Percentiles rank a stretch among this genome's conserved stretches.
Conservation (phyloP, 2,329 filamentous ascomycete species). For the Aspergillus ustus region DNA sequence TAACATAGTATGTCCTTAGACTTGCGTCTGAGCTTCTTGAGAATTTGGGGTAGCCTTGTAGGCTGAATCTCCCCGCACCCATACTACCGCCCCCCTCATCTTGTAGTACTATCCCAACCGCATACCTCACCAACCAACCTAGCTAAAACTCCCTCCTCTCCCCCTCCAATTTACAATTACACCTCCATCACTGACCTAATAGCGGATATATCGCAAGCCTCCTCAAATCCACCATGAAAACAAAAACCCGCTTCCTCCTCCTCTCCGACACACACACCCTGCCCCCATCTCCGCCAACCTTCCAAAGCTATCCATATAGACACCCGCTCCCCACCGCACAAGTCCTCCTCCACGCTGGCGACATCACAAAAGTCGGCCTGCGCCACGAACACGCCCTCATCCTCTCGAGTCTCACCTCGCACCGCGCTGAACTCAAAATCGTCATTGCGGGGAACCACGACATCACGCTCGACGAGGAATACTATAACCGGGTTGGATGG, state of each 20-base stretch:
- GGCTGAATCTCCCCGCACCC: background rate
- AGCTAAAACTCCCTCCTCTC: background rate
- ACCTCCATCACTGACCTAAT: no score
- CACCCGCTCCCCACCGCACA: slow-evolving; percentile 56
- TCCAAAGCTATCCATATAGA: slow-evolving; percentile 35
- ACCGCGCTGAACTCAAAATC: slow-evolving; percentile 62
- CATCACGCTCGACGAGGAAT: slow-evolving; percentile 58
- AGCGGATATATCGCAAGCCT: no score
- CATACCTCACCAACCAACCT: background rate
- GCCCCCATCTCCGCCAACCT: slow-evolving; percentile 33
- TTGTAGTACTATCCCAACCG: background rate
- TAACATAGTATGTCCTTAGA: background rate
- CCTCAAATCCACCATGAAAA: slow-evolving; percentile 10
- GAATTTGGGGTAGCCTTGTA: background rate
- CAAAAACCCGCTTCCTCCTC: slow-evolving; percentile 49
- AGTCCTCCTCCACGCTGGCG: slow-evolving; percentile 63
- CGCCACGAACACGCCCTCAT: slow-evolving; percentile 53
- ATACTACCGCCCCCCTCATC: background rate
- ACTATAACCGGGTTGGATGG: slow-evolving; percentile 44
- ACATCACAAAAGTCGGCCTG: slow-evolving; percentile 59
- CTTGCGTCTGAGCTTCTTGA: background rate
- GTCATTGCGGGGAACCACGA: slow-evolving; percentile 69
- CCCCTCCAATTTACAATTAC: background rate
- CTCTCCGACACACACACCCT: slow-evolving; percentile 50
- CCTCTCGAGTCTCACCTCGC: slow-evolving; percentile 52